Base-by-base conservation (phyloP, 768 basidiomycete species). In the Cystobasidium tubakii region DNA sequence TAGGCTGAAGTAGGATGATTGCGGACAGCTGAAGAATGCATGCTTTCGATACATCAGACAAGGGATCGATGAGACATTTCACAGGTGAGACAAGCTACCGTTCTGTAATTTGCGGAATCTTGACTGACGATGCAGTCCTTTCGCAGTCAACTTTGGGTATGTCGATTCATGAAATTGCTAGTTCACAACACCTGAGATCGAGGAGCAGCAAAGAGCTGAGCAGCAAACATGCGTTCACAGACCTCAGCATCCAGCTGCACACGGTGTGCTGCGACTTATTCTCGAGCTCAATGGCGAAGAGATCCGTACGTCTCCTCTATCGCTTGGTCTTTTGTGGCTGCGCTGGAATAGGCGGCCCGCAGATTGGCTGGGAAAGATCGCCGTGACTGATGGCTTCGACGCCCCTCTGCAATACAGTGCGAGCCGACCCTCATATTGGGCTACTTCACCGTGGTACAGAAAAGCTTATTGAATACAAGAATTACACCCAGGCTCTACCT, bases 381-480 rank as follows among this genome's bases (percentile, higher is more conserved):
- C 63, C 55, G 12, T 44, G 53, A 25, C 21, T 29, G 21, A 54
- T n/a, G 27, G 6, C 6, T 54, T 54, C 7, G 27, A n/a, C 53
- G 3, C 10, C 62, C 31, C 9, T 25, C 10, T 33, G 23, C 29
- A 27, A 31, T 9, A 27, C 66, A 29, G 46, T 78, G 42, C 76
- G 75, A 27, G 73, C 78, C 71, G 78, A 78, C 71, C 79, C 78
- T 57, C 96, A 99, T 79, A 89, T 98, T 79, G 96, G 96, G 71
- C 85, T 99, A 29, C 86, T 99, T 60, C 96, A 98, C 82, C 88
- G 96, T 77, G 96, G 95, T 25, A 99, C 95, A 23, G 96, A 99
- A 82, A 98, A 98, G 82, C 86, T 99, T 65, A 98, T 98, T 76
- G 96, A 98, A 82, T 95, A 93, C 86, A 99, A 99, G 84, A 97